Base-by-base conservation (phyloP, 1,284 basidiomycete genomes). In the Ustilago nuda region DNA sequence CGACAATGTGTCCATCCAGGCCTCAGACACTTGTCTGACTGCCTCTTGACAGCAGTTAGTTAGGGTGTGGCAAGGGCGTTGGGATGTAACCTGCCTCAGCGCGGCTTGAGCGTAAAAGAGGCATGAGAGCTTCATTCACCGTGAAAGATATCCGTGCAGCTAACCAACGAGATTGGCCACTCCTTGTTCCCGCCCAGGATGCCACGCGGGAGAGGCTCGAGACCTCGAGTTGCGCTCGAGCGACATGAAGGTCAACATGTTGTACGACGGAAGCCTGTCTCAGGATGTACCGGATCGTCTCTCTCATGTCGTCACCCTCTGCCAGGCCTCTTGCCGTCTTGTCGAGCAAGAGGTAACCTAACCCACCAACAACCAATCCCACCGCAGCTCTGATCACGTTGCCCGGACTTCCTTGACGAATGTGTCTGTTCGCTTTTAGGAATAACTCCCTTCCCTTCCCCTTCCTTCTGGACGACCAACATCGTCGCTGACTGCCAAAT, bases 181-280 rank as follows among this genome's bases (percentile, higher is more conserved):
- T 1, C 39, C 39, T 15, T 17, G 39, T 17, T 27, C 23, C 15
- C 30, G 48, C 30, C 23, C 15, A 11, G 27, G n/a, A 5, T 50
- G 45, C 19, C 45, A 48, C n/a, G 30, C 30, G 48, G 48, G 30
- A 50, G 48, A 8, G 48, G 48, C 27, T 50, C 48, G 48, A 32
- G n/a, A 6, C 4, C 15, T 30, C 23, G 48, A 4, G 6, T n/a
- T 50, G 13, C 9, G 23, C 48, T 30, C 27, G 3, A 32, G 27
- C 48, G 23, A 50, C 11, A 50, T 50, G 48, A 50, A 50, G 48
- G 15, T 30, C 13, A 32, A 15, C 27, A 30, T 7, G 23, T 50
- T 50, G 48, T 13, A 32, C 3, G 43, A 19, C 43, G 43, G 43
- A 19, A 15, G 39, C 39, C 17, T 41, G 11, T 37, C 9, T 8